Evolutionary conservation across 177 flowering plant species (phyloP), one percentile per base, ranked within the genome.

Genomic region (Vitis hybrid): DNA sequence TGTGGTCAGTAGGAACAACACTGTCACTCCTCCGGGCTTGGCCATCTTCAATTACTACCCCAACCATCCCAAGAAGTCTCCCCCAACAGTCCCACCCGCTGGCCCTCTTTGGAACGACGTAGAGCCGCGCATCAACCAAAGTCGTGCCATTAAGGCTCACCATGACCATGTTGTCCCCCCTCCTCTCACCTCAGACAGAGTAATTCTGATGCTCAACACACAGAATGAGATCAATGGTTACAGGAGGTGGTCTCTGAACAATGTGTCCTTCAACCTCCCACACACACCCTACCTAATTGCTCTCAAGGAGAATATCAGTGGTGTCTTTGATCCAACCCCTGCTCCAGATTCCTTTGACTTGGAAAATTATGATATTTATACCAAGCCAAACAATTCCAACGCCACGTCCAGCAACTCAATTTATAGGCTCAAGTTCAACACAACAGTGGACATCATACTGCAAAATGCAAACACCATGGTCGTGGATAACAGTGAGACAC

Each of bases 271-370:
- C 72, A 78, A 64, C 21, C 78, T 88, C 4, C 97, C 98, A 0
- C 81, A 84, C 56, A 92, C 94, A 0, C 98, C 98, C 2, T 94
- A 94, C 63, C 81, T 94, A 2, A 79, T 88, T n/a, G 88, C 97
- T 0, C 77, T 86, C 9, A 89, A 89, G 78, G 61, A 88, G 14
- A 82, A 76, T 1, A 10, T 89, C 1, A 32, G 18, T 30, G 46
- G 80, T 32, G 73, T 71, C 0, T 89, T 92, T 52, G 82, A 88
- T 19, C 87, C 74, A 27, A 72, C 62, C 0, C 79, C 91, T 3
- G 89, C 97, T 1, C 97, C 97, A 1, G 85, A 85, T 2, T 79
- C 73, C 14, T 89, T 84, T 54, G 89, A 86, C 13, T 75, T 59
- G 5, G 57, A 0, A 59, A 82, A 79, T 15, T 87, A 94, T 24